Base-by-base conservation (phyloP, 208 protist species). In the Crithidia brevicula region DNA sequence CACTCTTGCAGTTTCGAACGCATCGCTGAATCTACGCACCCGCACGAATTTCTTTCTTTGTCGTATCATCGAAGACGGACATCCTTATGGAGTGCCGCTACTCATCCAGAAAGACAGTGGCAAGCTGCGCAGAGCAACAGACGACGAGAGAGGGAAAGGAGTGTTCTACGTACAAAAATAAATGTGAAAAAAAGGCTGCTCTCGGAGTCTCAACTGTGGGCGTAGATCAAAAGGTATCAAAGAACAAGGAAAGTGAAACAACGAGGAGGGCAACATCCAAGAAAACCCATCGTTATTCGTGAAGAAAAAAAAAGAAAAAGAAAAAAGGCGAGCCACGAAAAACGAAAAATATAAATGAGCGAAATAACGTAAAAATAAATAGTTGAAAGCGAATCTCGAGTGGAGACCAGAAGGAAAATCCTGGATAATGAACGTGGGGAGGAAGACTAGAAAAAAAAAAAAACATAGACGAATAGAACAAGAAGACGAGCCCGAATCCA, bases 321-420 rank as follows among this genome's bases (percentile, higher is more conserved):
- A 45, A 3, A 33, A 50, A 61, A 30, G 11, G n/a, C 3, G 16
- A 49, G 56, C 8, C 56, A 63, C 18, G 11, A 20, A 2, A 50
- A 36, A 49, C 9, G 22, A 28, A 34, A 63, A 52, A 27, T 0
- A 2, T 23, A 20, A 28, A 47, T 36, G 36, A 62, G 2, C 11
- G 18, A 62, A 42, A 36, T 25, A 25, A 47, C 18, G 4, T 33
- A 22, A 27, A 59, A 67, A 40, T 66, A 50, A 56, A 67, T 54
- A 57, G 28, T 15, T 65, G n/a, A 62, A 54, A 28, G 28, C 23
- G 11, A 52, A 38, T 52, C 43, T 28, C 28, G 28, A 50, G 43
- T 63, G 34, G 38, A n/a, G n/a, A 49, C 13, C n/a, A 40, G 10
- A 40, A 13, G 15, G 15, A 40, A 40, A 13, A 40, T 16, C 36